Conservation (phyloP, 331 rosid genomes). For the Stylosanthes scabra region DNA sequence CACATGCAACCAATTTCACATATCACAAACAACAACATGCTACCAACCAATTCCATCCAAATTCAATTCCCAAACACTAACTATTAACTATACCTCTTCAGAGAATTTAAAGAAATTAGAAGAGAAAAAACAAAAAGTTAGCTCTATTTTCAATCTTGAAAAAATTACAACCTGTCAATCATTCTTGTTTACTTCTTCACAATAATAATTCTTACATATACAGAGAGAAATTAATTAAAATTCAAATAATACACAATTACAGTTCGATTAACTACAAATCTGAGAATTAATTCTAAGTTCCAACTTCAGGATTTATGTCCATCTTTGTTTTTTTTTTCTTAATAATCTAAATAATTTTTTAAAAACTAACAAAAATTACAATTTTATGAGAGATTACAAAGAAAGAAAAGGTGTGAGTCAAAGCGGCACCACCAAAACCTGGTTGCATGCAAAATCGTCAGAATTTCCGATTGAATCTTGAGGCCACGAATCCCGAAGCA, state of each 20-base stretch:
- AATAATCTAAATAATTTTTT: conserved; percentile 18
- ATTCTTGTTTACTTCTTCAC: conserved; percentile 24
- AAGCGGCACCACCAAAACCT: conserved; percentile 66
- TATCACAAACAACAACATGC: neutral
- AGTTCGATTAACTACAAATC: conserved; percentile 60
- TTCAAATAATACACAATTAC: conserved; percentile 57
- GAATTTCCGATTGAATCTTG: conserved; percentile 78
- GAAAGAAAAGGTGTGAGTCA: conserved; percentile 31
- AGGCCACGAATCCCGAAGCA: conserved; percentile 99
- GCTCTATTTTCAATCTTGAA: conserved; percentile 34
- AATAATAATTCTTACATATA: conserved; percentile 60
- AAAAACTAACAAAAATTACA: conserved; percentile 38
- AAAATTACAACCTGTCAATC: conserved; percentile 25
- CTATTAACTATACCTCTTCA: too few relatives aligned
- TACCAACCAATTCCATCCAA: conserved; percentile 24
- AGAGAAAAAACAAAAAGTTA: conserved; percentile 6
- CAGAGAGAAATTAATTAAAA: conserved; percentile 28
- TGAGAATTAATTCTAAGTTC: conserved; percentile 37
- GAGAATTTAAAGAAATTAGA: neutral
- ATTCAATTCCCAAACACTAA: too few relatives aligned
- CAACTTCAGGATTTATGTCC: conserved; percentile 32
- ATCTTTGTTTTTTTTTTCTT: conserved; percentile 15
- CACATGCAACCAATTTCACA: conserved; percentile 26
- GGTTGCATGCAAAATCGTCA: conserved; percentile 85
- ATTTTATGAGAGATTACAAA: conserved; percentile 40